Base-by-base conservation (phyloP, 805 yeast species). In the Saccharomycopsis oosterbeekiorum region DNA sequence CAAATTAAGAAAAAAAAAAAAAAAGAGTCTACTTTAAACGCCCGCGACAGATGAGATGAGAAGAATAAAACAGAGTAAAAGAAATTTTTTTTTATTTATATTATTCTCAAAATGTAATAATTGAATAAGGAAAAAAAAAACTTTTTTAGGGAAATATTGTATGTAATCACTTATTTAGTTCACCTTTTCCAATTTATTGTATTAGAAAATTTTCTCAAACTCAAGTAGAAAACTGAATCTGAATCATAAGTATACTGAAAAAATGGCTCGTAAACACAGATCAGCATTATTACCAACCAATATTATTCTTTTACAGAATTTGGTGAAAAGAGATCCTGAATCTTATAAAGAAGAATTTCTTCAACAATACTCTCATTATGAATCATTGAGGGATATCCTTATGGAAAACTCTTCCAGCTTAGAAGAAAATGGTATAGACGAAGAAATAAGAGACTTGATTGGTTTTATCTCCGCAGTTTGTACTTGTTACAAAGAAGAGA, bases 401-500 rank as follows among this genome's bases (percentile, higher is more conserved):
- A 76, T 90, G 71, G 75, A 85, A 64, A 88, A 88, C 71, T 61
- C 74, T 4, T 78, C 80, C 8, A 78, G 79, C 10, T 81, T 84
- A 36, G 81, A 81, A 59, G 82, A 82, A 39, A 80, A 81, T 62
- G 65, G 66, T 26, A 58, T 60, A 21, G 61, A 60, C 50, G 61
- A 54, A 81, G 47, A 86, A 66, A 88, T 94, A 70, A 82, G 82
- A 10, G 98, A 92, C 66, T 77, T 92, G 64, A 84, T 94, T 60
- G 96, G 97, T 0, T 93, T 94, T 70, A 86, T 94, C 55, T 81
- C 96, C 17, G 97, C 96, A 55, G 97, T 94, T 57, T 89, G 97
- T 70, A 75, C 82, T 12, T 91, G 97, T 67, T 94, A 85, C 70
- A 97, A 97, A 5, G 83, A 86, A 64, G 96, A 93, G 67, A 93